Evolutionary conservation across 345 rosid genomes (phyloP), one percentile per base, ranked within the genome.

Genomic region (Nephelium lappaceum): DNA sequence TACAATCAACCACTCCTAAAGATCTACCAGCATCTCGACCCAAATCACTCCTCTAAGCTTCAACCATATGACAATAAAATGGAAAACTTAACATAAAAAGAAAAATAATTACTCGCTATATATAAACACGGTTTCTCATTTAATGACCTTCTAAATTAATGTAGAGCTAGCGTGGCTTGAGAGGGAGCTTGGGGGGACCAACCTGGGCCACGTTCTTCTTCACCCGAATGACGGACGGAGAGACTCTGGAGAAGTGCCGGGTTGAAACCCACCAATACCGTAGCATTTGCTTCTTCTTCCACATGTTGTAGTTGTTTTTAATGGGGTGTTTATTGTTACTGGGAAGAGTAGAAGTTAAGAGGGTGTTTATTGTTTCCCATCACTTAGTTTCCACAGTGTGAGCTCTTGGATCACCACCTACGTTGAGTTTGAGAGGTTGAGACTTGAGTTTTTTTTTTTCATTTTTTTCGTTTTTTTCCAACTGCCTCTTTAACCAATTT

Each of bases 181-280:
- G 93, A 27, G 83, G 88, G 38, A 83, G 82, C 87, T 89, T 91
- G 0, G 90, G 92, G 31, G 80, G 70, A 41, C 91, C 95, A 67
- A 95, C 58, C 57, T 83, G 75, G 4, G 95, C 90, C 25, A 95
- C 66, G 75, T 90, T 87, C 80, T 93, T 91, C 57, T 85, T 74
- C 23, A 94, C 91, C 63, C 93, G 90, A 60, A 93, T 79, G 60
- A 89, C 89, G 58, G 92, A 91, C 31, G 88, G 91, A 75, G 85
- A 80, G 24, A 90, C 77, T 70, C 93, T 86, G 16, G 96, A 92
- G 83, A 60, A 91, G 70, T 64, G 67, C 61, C 93, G 86, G 49
- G 39, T 64, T 58, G 71, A 69, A 25, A 81, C 7, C 58, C 62
- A 67, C 8, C n/a, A n/a, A n/a, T n/a, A n/a, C n/a, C 45, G 2